phyloP scores from a whole-genome alignment of 2,329 filamentous ascomycete species.

The Pseudopyricularia javanii region DNA sequence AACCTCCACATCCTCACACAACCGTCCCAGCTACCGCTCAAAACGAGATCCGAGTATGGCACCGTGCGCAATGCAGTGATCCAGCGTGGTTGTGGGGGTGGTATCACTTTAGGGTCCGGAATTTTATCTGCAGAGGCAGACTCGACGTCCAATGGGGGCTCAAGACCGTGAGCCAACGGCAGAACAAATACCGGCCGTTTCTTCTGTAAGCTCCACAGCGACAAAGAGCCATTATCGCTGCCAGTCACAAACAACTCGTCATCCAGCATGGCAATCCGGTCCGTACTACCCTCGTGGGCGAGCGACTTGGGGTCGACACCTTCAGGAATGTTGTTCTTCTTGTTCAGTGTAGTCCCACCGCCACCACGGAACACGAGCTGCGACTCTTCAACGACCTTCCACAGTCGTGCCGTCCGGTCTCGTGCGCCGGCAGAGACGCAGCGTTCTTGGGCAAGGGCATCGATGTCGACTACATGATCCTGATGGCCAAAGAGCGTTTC shows the following conservation, averaged over 20 bases:
- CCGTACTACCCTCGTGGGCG: slow-evolving; percentile 74
- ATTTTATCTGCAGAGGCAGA: slow-evolving; percentile 67
- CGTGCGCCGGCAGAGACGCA: slow-evolving; percentile 84
- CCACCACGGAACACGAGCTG: slow-evolving; percentile 92
- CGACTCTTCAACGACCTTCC: slow-evolving; percentile 93
- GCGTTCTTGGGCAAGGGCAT: slow-evolving; percentile 71
- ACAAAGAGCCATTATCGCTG: slow-evolving; percentile 77
- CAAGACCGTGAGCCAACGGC: slow-evolving; percentile 72
- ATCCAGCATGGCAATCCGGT: slow-evolving; percentile 82
- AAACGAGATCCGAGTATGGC: slow-evolving; percentile 79
- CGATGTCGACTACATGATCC: slow-evolving; percentile 75
- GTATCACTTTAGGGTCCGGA: slow-evolving; percentile 45
- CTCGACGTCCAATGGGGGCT: slow-evolving; percentile 57
- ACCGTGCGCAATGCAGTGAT: slow-evolving; percentile 82
- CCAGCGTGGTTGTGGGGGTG: slow-evolving; percentile 63
- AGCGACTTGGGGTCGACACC: slow-evolving; percentile 35
- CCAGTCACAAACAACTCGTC: slow-evolving; percentile 86
- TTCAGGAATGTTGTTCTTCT: slow-evolving; percentile 33
- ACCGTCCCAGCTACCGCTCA: slow-evolving; percentile 93
- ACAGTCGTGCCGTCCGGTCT: slow-evolving; percentile 82
- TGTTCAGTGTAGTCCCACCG: slow-evolving; percentile 30
- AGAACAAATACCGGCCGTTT: slow-evolving; percentile 86
- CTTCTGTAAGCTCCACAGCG: slow-evolving; percentile 80
- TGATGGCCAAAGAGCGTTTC: slow-evolving; percentile 96
- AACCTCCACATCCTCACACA: slow-evolving; percentile 76